These are phyloP conservation scores for Colletotrichum falcatum DNA, from an alignment of 2,329 filamentous ascomycete genomes.

Conservation along the genomic window DNA sequence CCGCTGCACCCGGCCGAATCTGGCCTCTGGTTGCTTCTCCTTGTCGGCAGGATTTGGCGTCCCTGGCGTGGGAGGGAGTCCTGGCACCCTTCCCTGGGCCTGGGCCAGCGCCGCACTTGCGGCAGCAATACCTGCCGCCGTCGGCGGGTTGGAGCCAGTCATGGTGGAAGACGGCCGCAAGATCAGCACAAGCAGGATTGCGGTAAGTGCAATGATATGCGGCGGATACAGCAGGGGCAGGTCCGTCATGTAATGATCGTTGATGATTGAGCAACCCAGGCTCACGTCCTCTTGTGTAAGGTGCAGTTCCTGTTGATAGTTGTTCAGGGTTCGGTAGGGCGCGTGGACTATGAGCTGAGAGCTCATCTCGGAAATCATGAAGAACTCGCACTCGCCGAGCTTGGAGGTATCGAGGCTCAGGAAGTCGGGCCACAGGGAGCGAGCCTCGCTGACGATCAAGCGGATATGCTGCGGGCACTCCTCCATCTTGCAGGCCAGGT, in stretches of 20 bases:
- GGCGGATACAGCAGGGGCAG: conserved; percentile 87
- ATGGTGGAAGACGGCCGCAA: conserved; percentile 69
- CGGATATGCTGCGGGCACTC: conserved; percentile 97
- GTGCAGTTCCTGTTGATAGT: conserved; percentile 75
- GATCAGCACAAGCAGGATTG: conserved; percentile 86
- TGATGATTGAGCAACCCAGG: conserved; percentile 85
- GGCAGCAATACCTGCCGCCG: conserved; percentile 60
- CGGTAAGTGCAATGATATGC: conserved; percentile 89
- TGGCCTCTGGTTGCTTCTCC: conserved; percentile 64
- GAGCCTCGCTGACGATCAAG: conserved; percentile 87
- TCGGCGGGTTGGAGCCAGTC: conserved; percentile 47
- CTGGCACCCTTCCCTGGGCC: conserved; percentile 45
- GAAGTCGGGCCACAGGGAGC: conserved; percentile 85
- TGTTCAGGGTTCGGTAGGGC: conserved; percentile 84
- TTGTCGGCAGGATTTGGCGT: conserved; percentile 47
- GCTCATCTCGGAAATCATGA: conserved; percentile 89
- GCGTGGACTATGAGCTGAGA: conserved; percentile 92
- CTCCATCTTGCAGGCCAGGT: conserved; percentile 97
- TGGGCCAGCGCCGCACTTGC: conserved; percentile 63
- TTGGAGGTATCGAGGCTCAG: conserved; percentile 82
- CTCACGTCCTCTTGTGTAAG: conserved; percentile 83
- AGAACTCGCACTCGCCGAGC: conserved; percentile 94
- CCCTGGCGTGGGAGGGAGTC: conserved; percentile 36
- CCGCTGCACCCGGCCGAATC: conserved; percentile 73
- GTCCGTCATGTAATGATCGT: conserved; percentile 93